Conservation (phyloP, 495 filamentous ascomycete genomes). For the Amphirosellinia nigrospora region DNA sequence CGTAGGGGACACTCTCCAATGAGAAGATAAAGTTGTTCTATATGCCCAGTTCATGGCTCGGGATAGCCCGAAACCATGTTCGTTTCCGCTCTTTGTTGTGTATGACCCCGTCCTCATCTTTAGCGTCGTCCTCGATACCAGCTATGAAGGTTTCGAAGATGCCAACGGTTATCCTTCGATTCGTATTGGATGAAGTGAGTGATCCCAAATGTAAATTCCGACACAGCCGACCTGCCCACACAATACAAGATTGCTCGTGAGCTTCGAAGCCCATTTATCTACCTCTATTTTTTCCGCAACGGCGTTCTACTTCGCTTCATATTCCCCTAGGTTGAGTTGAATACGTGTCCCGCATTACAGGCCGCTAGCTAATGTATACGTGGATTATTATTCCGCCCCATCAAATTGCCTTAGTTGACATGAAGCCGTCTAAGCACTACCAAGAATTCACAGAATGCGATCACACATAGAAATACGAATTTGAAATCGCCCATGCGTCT, state of each 20-base stretch:
- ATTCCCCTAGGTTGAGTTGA: background rate
- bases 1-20: background rate
- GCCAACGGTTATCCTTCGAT: background rate
- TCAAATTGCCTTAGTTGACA: background rate
- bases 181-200: background rate
- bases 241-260: background rate
- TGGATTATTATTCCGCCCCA: background rate
- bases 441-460: background rate
- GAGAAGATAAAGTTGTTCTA: constrained; percentile 9
- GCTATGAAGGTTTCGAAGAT: background rate
- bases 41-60: background rate
- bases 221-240: background rate
- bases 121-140: background rate
- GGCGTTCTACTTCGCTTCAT: background rate
- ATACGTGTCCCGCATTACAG: background rate
- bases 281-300: background rate
- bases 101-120: background rate
- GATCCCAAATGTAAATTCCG: background rate
- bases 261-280: background rate
- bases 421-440: background rate
- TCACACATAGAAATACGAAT: background rate
- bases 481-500: background rate
- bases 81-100: background rate
- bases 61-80: background rate
- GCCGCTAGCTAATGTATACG: background rate